A percentile compares a stretch with the other conserved stretches of the same genome.
These are phyloP conservation scores for Schizosaccharomyces lindneri DNA, from an alignment of 805 yeast genomes.

Conservation along the genomic window DNA sequence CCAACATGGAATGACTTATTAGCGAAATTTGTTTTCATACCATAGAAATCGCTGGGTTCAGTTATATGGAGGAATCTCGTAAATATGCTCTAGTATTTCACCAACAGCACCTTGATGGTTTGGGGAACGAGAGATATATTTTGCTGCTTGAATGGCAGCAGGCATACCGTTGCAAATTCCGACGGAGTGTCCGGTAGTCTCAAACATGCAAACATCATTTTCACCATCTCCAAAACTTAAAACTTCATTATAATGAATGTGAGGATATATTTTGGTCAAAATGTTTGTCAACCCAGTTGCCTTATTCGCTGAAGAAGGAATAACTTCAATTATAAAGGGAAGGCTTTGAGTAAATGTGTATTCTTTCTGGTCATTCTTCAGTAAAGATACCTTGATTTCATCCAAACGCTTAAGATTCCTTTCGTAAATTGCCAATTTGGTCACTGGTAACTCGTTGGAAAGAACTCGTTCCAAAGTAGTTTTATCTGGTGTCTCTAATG, in stretches of 20 bases:
- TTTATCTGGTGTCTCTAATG: background rate
- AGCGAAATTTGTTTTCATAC: background rate
- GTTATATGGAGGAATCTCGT: background rate
- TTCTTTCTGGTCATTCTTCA: background rate
- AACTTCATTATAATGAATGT: background rate
- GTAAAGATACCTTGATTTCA: background rate
- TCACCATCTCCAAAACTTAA: background rate
- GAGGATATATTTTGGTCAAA: background rate
- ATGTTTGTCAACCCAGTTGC: background rate
- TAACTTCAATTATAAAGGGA: background rate
- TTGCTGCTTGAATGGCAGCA: background rate
- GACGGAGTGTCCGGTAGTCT: background rate
- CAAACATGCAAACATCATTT: constrained; percentile 1
- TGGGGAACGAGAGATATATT: background rate
- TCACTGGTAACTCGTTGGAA: background rate
- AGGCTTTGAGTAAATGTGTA: background rate
- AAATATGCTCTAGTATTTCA: constrained; percentile 1
- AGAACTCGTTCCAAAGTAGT: background rate
- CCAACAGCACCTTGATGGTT: constrained; percentile 2
- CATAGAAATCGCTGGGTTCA: background rate
- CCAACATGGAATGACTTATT: no score
- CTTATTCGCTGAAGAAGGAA: background rate
- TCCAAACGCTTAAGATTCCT: background rate
- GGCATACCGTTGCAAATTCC: background rate
- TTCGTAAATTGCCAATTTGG: background rate